Percentiles rank a stretch among this genome's conserved stretches.
Conservation (phyloP, 768 basidiomycete species). For the Paxillus rubicundulus region DNA sequence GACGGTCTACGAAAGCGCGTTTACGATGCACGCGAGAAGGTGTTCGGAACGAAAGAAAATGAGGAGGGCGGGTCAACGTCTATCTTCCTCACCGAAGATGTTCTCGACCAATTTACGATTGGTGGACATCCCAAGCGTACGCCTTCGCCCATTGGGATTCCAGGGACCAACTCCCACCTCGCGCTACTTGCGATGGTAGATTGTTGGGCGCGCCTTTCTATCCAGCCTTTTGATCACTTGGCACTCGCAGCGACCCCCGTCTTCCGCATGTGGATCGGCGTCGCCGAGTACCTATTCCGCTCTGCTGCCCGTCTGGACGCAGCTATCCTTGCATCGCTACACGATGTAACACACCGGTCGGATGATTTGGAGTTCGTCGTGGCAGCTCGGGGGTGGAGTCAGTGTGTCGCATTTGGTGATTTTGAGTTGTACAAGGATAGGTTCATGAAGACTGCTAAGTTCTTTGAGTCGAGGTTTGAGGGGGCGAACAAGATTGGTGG, state of each 20-base stretch:
- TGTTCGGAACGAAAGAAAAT: constrained; percentile 57
- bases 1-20: constrained; percentile 65
- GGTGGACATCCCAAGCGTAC: constrained; percentile 39
- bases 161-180: constrained; percentile 79
- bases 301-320: constrained; percentile 57
- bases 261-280: constrained; percentile 95
- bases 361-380: constrained; percentile 95
- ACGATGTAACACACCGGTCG: constrained; percentile 75
- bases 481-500: constrained; percentile 79
- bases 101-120: constrained; percentile 88
- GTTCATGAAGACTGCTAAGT: constrained; percentile 75
- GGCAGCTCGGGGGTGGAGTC: constrained; percentile 93
- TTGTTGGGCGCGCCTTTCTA: constrained; percentile 86
- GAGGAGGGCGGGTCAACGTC: constrained; percentile 40
- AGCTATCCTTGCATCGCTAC: constrained; percentile 72
- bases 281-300: constrained; percentile 93
- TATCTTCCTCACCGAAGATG: constrained; percentile 79
- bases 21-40: constrained; percentile 66
- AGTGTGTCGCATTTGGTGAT: constrained; percentile 88
- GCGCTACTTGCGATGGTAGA: constrained; percentile 97
- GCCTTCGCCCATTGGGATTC: constrained; percentile 11
- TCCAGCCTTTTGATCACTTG: constrained; percentile 89
- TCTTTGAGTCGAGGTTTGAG: constrained; percentile 86
- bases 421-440: constrained; percentile 84
- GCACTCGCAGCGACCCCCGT: constrained; percentile 93